Evolutionary conservation across 208 protist genomes (phyloP), one percentile per base, ranked within the genome.

Genomic region (Leishmania major): DNA sequence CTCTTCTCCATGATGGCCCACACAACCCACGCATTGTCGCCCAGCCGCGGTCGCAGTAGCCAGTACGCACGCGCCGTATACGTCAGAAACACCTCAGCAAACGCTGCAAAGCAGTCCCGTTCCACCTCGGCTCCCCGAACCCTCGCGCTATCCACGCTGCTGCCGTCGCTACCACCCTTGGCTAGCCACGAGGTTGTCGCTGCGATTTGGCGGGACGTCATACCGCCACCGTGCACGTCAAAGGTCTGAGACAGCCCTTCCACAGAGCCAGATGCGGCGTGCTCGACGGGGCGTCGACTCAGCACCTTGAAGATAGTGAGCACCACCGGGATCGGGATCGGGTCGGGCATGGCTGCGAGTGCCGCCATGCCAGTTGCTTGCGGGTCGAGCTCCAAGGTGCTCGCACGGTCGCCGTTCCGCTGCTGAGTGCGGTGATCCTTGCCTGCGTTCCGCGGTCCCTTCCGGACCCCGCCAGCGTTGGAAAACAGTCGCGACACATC

Each of bases 31-130:
- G 86, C 89, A 49, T 76, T 84, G 74, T 89, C 91, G 62, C 86
- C 86, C 40, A 87, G 82, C 8, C 91, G 88, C 19, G 87, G 88
- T 4, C 94, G 89, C 77, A 97, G 83, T 79, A 97, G 86, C 87
- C 94, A 86, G 67, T 89, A 92, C 55, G 87, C 85, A 31, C 90
- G 92, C 40, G 92, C 86, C n/a, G 88, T 88, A 77, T 95, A 92
- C 66, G 89, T 93, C n/a, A 86, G 51, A 25, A 94, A 81, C 19
- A 78, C 76, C 55, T 92, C 86, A 0, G 87, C 91, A n/a, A 97
- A 84, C 15, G 79, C 81, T 13, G 66, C 75, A 31, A 93, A 79
- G 45, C 62, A 57, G 82, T 51, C 53, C 43, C 10, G 11, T 3
- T 4, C 51, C 35, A 59, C n/a, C 35, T 49, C 28, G 35, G 53